phyloP scores from a whole-genome alignment of 345 rosid genomes.

The Hibiscus trionum region DNA sequence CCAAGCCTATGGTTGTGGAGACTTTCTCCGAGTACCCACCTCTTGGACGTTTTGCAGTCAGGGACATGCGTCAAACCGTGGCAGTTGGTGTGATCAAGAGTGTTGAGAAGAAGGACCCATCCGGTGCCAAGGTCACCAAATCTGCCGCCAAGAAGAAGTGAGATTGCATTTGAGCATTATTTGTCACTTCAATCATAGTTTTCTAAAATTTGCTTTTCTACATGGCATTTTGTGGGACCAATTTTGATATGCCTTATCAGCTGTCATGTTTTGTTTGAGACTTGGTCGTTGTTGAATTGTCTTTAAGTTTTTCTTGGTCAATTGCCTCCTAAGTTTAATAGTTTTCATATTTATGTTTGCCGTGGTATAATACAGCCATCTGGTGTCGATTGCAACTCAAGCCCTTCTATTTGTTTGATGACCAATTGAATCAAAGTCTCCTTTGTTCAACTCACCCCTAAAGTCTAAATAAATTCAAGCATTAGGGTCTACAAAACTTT shows the following conservation, averaged over 20 bases:
- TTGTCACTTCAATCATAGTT: neutral
- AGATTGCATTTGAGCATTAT: neutral
- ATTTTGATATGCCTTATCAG: neutral
- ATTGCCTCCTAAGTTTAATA: no score
- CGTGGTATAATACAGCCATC: no score
- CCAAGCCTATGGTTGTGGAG: constrained; percentile 31
- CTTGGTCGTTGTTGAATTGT: no score
- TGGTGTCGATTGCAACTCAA: no score
- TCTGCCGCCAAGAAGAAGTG: constrained; percentile 23
- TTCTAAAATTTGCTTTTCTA: neutral
- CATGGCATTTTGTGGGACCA: neutral
- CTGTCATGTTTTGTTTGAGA: no score
- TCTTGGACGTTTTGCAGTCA: constrained; percentile 22
- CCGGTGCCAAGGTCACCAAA: constrained; percentile 26
- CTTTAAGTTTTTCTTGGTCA: no score
- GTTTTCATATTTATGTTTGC: no score
- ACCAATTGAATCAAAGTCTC: no score
- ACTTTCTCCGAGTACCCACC: constrained; percentile 17
- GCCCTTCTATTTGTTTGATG: no score
- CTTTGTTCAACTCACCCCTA: no score
- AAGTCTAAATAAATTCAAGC: no score
- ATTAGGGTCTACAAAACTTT: no score
- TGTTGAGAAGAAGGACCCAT: constrained; percentile 23
- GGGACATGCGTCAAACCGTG: constrained; percentile 28
- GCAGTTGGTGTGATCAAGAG: constrained; percentile 27